These are phyloP conservation scores for Russula abietina DNA, from an alignment of 768 basidiomycete genomes.

Conservation along the genomic window DNA sequence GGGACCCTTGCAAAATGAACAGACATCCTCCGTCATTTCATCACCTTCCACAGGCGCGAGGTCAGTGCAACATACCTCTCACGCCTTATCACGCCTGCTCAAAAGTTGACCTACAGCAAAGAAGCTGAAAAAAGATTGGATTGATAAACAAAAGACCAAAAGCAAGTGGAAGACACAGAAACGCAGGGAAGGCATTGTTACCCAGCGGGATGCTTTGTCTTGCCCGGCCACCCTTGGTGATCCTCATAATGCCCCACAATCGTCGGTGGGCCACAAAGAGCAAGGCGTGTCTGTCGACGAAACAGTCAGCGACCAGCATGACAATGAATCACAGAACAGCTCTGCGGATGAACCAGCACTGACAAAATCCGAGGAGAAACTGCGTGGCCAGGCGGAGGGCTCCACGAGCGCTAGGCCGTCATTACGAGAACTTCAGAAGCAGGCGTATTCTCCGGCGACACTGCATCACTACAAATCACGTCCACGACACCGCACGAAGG, in stretches of 20 bases:
- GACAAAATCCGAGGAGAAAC: neutral
- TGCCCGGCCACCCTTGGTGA: neutral
- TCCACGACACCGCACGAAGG: constrained; percentile 33
- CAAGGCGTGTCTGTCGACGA: constrained; percentile 18
- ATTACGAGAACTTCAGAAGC: constrained; percentile 53
- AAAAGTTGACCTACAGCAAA: constrained; percentile 45
- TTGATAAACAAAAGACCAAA: constrained; percentile 70
- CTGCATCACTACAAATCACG: constrained; percentile 54
- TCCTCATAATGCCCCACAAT: neutral
- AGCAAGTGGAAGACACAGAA: constrained; percentile 73
- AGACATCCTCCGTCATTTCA: constrained; percentile 67
- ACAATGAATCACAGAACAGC: constrained; percentile 16
- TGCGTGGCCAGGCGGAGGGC: neutral
- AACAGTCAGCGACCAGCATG: constrained; percentile 24
- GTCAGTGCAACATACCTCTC: constrained; percentile 34
- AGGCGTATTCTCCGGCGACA: constrained; percentile 56
- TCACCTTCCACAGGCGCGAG: constrained; percentile 57
- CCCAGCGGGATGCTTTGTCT: constrained; percentile 15
- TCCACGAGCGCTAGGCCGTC: constrained; percentile 29
- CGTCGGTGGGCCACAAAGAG: constrained; percentile 14
- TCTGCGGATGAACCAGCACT: neutral
- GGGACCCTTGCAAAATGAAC: constrained; percentile 14
- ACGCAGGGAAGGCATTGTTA: constrained; percentile 39
- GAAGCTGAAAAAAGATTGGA: constrained; percentile 75
- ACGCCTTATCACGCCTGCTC: neutral